Percentiles rank a stretch among this genome's conserved stretches.
phyloP scores from a whole-genome alignment of 2,329 filamentous ascomycete species.

The Cladosporium sp. region DNA sequence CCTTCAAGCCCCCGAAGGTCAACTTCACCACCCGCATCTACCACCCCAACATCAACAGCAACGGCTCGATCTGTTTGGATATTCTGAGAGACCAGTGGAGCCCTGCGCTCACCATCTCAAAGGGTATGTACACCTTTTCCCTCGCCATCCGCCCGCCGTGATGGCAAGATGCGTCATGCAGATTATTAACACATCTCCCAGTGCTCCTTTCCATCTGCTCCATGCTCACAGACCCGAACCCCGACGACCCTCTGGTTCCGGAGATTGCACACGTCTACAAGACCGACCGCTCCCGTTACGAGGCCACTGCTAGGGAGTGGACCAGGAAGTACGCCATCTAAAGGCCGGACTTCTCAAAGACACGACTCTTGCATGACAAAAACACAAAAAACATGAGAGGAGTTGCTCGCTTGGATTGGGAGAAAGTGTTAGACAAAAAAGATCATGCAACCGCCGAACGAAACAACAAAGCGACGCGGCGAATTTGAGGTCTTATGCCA shows the following conservation, averaged over 20 bases:
- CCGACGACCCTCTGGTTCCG: constrained; percentile 95
- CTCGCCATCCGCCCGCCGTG: background rate
- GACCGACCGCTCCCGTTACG: constrained; percentile 93
- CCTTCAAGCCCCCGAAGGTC: constrained; percentile 99
- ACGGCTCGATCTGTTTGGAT: constrained; percentile 98
- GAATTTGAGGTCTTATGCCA: constrained; percentile 5
- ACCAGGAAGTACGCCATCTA: constrained; percentile 98
- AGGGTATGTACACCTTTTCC: constrained; percentile 64
- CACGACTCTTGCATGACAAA: constrained; percentile 12
- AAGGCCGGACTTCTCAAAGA: constrained; percentile 3
- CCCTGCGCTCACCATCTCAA: constrained; percentile 95
- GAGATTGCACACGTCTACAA: constrained; percentile 99
- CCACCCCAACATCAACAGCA: constrained; percentile 99
- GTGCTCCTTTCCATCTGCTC: constrained; percentile 98
- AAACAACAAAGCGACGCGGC: background rate
- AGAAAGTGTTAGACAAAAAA: background rate
- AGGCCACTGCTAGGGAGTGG: constrained; percentile 96
- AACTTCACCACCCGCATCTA: constrained; percentile 99
- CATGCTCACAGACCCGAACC: constrained; percentile 99
- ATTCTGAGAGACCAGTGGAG: constrained; percentile 99
- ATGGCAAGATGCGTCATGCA: background rate
- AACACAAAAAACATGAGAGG: constrained; percentile 3
- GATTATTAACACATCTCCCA: constrained; percentile 35
- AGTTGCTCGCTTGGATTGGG: constrained; percentile 8
- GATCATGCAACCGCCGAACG: too few relatives aligned